Percentiles rank a stretch among this genome's conserved stretches.
Evolutionary conservation across 306 rosid species (phyloP).

Genomic region (Castanea crenata): DNA sequence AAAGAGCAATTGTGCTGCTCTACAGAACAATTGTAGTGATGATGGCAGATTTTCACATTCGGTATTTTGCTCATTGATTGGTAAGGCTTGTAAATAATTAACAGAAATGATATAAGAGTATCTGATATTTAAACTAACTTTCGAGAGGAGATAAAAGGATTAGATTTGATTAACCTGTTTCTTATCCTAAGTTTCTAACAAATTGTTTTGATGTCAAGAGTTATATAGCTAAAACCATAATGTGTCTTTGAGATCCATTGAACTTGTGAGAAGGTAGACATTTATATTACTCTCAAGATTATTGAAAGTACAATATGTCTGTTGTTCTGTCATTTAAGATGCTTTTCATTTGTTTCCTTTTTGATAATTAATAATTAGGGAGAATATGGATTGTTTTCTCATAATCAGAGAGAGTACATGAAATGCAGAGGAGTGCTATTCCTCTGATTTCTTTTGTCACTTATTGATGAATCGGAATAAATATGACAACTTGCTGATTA

Average conservation of each 20-base stretch:
- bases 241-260: slow-evolving; percentile 86
- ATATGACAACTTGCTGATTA: slow-evolving; percentile 71
- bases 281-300: slow-evolving; percentile 61
- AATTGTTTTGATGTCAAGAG: slow-evolving; percentile 50
- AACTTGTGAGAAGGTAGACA: slow-evolving; percentile 92
- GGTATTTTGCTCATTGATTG: slow-evolving; percentile 90
- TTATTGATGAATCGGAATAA: slow-evolving; percentile 92
- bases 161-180: background rate
- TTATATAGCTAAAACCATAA: slow-evolving; percentile 75
- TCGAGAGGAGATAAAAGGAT: background rate
- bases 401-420: slow-evolving; percentile 65
- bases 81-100: slow-evolving; percentile 44
- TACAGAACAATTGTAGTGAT: slow-evolving; percentile 80
- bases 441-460: slow-evolving; percentile 89
- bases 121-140: background rate
- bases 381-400: background rate
- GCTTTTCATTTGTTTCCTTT: background rate
- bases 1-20: slow-evolving; percentile 72
- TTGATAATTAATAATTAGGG: slow-evolving; percentile 4
- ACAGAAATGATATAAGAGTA: background rate
- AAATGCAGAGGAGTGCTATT: slow-evolving; percentile 97
- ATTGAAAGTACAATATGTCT: slow-evolving; percentile 60
- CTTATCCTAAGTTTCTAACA: slow-evolving; percentile 25
- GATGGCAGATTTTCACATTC: slow-evolving; percentile 94
- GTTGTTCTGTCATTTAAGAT: background rate